Conservation (phyloP, 805 yeast species). For the Saturnispora mendoncae region DNA sequence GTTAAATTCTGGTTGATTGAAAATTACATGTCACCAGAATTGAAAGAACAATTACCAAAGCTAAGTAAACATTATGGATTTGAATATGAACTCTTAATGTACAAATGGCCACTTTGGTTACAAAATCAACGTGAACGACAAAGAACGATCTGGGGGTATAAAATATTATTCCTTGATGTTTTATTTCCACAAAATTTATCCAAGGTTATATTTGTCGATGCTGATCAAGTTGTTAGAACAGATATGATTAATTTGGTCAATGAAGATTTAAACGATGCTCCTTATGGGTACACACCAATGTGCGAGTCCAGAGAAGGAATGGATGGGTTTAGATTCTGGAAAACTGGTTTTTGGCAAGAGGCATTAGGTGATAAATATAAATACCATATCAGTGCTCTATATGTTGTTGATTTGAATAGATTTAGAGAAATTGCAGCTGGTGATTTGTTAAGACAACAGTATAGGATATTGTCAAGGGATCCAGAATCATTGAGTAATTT, state of each 20-base stretch:
- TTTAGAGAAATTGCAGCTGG: slow-evolving; percentile 69
- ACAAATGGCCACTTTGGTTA: slow-evolving; percentile 91
- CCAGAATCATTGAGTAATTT: slow-evolving; percentile 70
- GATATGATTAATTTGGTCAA: slow-evolving; percentile 63
- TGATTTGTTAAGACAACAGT: slow-evolving; percentile 71
- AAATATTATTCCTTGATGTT: slow-evolving; percentile 78
- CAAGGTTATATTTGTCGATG: slow-evolving; percentile 77
- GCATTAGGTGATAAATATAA: slow-evolving; percentile 47
- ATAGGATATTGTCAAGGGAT: slow-evolving; percentile 73
- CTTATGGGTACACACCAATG: slow-evolving; percentile 86
- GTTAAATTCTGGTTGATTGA: slow-evolving; percentile 85
- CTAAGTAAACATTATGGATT: slow-evolving; percentile 53
- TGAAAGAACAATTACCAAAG: slow-evolving; percentile 50
- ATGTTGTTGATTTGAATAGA: slow-evolving; percentile 63
- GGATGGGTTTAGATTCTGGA: slow-evolving; percentile 90
- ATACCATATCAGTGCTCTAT: slow-evolving; percentile 80
- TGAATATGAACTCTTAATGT: slow-evolving; percentile 68
- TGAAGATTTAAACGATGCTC: slow-evolving; percentile 66
- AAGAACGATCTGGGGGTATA: slow-evolving; percentile 81
- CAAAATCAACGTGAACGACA: slow-evolving; percentile 69
- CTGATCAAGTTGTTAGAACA: slow-evolving; percentile 72
- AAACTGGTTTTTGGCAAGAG: slow-evolving; percentile 80
- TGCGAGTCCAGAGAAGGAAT: slow-evolving; percentile 69
- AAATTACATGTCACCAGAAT: slow-evolving; percentile 65
- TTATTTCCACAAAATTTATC: slow-evolving; percentile 72